A percentile compares a stretch with the other conserved stretches of the same genome.
phyloP scores from a whole-genome alignment of 2,329 filamentous ascomycete genomes.

The Hirsutella thompsonii region DNA sequence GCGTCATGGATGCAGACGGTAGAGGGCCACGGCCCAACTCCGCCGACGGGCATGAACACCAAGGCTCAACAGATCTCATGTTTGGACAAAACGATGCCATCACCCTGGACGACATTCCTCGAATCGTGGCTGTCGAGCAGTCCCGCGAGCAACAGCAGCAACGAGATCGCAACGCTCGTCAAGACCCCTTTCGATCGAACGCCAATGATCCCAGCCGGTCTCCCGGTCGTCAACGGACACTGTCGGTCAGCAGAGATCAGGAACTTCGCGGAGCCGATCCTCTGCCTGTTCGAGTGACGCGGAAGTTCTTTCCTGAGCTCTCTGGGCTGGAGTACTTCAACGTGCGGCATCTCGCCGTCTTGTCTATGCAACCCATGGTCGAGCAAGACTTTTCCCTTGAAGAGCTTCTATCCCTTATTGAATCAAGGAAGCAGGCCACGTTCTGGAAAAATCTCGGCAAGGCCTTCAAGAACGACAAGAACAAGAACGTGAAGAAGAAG shows the following conservation, averaged over 20 bases:
- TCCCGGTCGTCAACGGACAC: conserved; percentile 55
- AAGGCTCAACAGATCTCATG: conserved; percentile 61
- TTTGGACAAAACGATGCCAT: conserved; percentile 85
- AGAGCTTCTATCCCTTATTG: conserved; percentile 82
- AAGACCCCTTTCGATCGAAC: conserved; percentile 53
- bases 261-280: conserved; percentile 39
- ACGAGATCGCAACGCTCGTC: conserved; percentile 35
- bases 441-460: conserved; percentile 99
- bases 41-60: conserved; percentile 45
- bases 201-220: conserved; percentile 29
- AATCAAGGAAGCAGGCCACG: conserved; percentile 74
- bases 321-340: conserved; percentile 96
- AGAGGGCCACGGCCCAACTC: conserved; percentile 63
- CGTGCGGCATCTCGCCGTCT: conserved; percentile 83
- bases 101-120: conserved; percentile 88
- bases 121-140: conserved; percentile 91
- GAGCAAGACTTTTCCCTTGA: conserved; percentile 88
- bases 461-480: conserved; percentile 79
- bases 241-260: conserved; percentile 36
- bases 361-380: conserved; percentile 87
- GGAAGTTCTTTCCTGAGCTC: conserved; percentile 91
- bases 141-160: conserved; percentile 81
- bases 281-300: conserved; percentile 41
- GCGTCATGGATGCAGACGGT: conserved; percentile 61
- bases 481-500: conserved; percentile 74